Percentiles rank a stretch among this genome's conserved stretches.
These are phyloP conservation scores for Pistacia atlantica DNA, from an alignment of 345 rosid species.

Conservation along the genomic window DNA sequence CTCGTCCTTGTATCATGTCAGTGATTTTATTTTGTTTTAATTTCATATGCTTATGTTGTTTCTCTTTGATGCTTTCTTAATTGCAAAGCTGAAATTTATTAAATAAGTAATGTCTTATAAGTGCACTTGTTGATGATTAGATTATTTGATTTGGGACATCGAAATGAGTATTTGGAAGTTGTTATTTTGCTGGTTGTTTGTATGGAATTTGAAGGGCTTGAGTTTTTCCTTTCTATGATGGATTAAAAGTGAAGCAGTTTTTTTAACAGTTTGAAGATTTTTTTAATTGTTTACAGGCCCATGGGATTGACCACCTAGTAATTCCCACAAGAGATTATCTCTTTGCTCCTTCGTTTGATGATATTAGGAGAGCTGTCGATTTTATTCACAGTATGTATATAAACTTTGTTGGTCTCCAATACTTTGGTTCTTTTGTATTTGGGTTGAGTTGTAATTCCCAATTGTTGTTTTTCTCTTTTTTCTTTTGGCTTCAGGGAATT, in stretches of 20 bases:
- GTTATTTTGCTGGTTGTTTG: neutral
- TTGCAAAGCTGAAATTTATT: neutral
- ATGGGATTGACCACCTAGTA: constrained; percentile 80
- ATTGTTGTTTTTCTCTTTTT: neutral
- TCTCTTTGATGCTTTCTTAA: neutral
- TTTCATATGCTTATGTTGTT: neutral
- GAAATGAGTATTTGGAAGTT: neutral
- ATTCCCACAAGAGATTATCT: constrained; percentile 92
- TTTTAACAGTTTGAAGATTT: neutral
- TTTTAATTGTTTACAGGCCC: constrained; percentile 45
- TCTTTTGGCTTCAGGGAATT: constrained; percentile 49
- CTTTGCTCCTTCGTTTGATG: constrained; percentile 73
- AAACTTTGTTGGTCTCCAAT: neutral
- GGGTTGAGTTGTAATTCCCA: neutral
- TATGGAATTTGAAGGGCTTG: neutral
- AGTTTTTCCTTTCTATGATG: neutral
- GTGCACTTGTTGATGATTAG: neutral
- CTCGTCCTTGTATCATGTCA: constrained; percentile 65
- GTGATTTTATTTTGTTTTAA: constrained; percentile 15
- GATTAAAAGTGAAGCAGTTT: neutral
- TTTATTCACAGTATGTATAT: constrained; percentile 68
- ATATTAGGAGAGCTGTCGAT: constrained; percentile 63
- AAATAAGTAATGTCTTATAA: neutral
- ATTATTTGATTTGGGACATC: neutral
- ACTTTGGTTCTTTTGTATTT: constrained; percentile 1